Base-by-base conservation (phyloP, 495 filamentous ascomycete species). In the Hypoxylon fragiforme region DNA sequence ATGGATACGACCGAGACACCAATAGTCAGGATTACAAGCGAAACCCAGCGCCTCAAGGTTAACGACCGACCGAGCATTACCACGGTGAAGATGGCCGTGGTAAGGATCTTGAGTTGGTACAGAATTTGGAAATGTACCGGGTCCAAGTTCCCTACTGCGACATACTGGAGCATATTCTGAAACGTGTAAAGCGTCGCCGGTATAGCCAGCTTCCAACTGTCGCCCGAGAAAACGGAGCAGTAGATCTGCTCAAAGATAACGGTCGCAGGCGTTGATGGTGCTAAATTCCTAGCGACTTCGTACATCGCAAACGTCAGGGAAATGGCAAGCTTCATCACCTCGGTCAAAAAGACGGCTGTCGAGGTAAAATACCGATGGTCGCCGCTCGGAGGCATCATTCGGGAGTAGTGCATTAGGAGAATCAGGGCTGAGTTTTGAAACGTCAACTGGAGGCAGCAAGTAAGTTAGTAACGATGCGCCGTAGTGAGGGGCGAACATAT, bases 201-300 rank as follows among this genome's bases (percentile, higher is more conserved):
- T 30, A 97, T 87, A 3, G 90, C 91, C 56, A 98, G 67, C 70
- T 97, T 97, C 94, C 94, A 98, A 62, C 90, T 89, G 60, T 98
- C 94, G n/a, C 87, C 85, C 2, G 88, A 86, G 66, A 97, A 96
- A 0, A 96, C 85, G 11, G 87, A 82, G 38, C 77, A 81, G 59
- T 81, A 85, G n/a, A 97, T 82, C 55, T 89, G 84, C 54, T 82
- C 82, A 70, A 95, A 85, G 16, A 96, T 79, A 16, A 87, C 84
- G 2, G 88, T 88, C 19, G 86, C 85, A 7, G 92, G 87, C 40
- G 89, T 86, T 4, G 86, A 84, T 3, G 89, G 83, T 8, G 89
- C 83, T 13, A 88, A 77, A 24, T 82, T 84, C 62, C 81, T 79
- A 21, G 89, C 90, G 42, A 89, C 88, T 62, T 97, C 91, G 76